Base-by-base conservation (phyloP, 2,329 filamentous ascomycete genomes). In the Celoporthe dispersa region DNA sequence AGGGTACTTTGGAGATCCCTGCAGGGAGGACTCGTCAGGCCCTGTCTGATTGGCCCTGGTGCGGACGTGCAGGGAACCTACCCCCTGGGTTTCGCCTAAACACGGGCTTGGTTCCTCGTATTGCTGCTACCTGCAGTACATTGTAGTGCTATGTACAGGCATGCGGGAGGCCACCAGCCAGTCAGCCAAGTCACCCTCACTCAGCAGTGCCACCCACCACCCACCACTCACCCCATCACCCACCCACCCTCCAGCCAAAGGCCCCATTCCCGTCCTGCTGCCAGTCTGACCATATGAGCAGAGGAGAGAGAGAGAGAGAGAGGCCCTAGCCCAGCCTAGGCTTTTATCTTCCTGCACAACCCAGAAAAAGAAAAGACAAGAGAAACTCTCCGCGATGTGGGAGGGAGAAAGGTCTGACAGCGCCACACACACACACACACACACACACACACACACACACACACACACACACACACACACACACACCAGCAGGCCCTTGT, bases 1-100 rank as follows among this genome's bases (percentile, higher is more conserved):
- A 31, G 55, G 19, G 2, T 59, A 3, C 11, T 31, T 1, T 4
- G 25, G 19, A n/a, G 53, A 37, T 33, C 59, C 59, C 59, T 61
- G 59, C 33, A 25, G 25, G 59, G 12, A 33, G 33, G 59, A 33
- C 39, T 33, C 14, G 59, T 28, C 31, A 22, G 35, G 6, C 33
- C 11, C 57, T 33, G 14, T 25, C 33, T 61, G 33, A 57, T 61
- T 35, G 59, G 59, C 33, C 35, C 35, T 39, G 33, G 59, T 25
- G 35, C 35, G 59, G n/a, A 25, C 31, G 31, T 39, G 33, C 33
- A 39, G 19, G 59, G 59, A 22, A 22, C n/a, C 19, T 6, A 11
- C 59, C 35, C n/a, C 22, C 2, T 39, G 19, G 59, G 59, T 61
- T 61, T 61, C 33, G 59, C 59, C 59, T 61, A 61, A 57, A 31